Evolutionary conservation across 306 rosid genomes (phyloP), one percentile per base, ranked within the genome.

Genomic region (Cyamopsis tetragonoloba): DNA sequence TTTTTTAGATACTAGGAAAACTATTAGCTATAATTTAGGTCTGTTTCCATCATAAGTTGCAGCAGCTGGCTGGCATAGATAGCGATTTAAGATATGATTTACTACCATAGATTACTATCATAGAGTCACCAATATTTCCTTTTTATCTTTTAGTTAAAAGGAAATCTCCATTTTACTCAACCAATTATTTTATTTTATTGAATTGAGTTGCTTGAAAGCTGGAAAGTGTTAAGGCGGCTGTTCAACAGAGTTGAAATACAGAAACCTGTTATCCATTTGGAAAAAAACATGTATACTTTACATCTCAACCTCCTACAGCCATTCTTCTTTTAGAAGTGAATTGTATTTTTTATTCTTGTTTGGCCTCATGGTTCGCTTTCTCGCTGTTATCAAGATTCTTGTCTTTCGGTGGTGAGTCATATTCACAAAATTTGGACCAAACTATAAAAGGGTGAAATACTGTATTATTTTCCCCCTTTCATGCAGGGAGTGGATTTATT

Each of bases 1-100:
- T n/a, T n/a, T n/a, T n/a, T n/a, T n/a, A n/a, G n/a, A n/a, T 48
- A 65, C 72, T 3, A 56, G 69, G 60, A 78, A 81, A 78, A 44
- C 77, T 9, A 54, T 67, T 54, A 71, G 76, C 71, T 81, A 55
- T 62, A 46, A 37, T 82, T 50, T 82, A 62, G 79, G 71, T 81
- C 79, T 39, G 75, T 62, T 61, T 41, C 71, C 60, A 19, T 71
- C 67, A 53, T 66, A 54, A 23, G 28, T 79, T 7, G 18, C 80
- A 26, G 75, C 77, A 58, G 71, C n/a, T 34, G 50, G 71, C n/a
- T 34, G 50, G 11, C 39, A 62, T 24, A n/a, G 66, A 41, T 59
- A 39, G 51, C 23, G 26, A 43, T 19, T 20, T 13, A 49, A 26
- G 14, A 31, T 49, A 55, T 44, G 44, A 19, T 54, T 42, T 44